Evolutionary conservation across 768 basidiomycete species (phyloP), one percentile per base, ranked within the genome.

Genomic region (Cubamyces sp.): DNA sequence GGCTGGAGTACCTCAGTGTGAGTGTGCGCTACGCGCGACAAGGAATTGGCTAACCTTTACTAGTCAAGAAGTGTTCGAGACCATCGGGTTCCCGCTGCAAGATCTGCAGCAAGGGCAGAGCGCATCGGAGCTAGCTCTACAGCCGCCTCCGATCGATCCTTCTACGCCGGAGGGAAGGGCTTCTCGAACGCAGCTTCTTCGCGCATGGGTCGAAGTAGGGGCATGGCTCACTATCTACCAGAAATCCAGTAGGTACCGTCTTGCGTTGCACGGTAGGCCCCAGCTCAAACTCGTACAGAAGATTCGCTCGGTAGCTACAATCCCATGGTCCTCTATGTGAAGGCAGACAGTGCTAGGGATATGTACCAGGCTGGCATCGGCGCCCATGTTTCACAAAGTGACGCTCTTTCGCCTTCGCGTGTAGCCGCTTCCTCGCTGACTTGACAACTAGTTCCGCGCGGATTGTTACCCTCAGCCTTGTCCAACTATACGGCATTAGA

Each of bases 361-460:
- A 84, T 86, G 81, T 88, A 87, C 72, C 90, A 91, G 71, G 78
- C 72, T 47, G 88, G 81, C 0, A 82, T 93, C 52, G 91, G 91
- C 18, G 88, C 90, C 6, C 90, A 92, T 74, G 84, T 86, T 28
- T 85, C 87, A 61, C 91, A 93, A 72, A 87, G 91, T 92, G 68
- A 65, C 85, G 66, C 37, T 25, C 23, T 12, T 25, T 25, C 19
- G 15, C 39, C n/a, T 23, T 28, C 21, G 53, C 1, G 59, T 45
- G 12, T 40, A 16, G 45, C 9, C 23, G n/a, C 34, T 34, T 43
- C 7, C 15, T 30, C 39, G 40, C 2, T 45, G 54, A 63, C 3
- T 26, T 69, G 40, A 30, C 54, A 3, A 50, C 77, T 52, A 82
- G 90, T 91, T 61, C 77, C 82, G 61, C 83, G 87, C 41, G 81